phyloP scores from a whole-genome alignment of 352 stramenopile species.

The Phytophthora hibernalis region DNA sequence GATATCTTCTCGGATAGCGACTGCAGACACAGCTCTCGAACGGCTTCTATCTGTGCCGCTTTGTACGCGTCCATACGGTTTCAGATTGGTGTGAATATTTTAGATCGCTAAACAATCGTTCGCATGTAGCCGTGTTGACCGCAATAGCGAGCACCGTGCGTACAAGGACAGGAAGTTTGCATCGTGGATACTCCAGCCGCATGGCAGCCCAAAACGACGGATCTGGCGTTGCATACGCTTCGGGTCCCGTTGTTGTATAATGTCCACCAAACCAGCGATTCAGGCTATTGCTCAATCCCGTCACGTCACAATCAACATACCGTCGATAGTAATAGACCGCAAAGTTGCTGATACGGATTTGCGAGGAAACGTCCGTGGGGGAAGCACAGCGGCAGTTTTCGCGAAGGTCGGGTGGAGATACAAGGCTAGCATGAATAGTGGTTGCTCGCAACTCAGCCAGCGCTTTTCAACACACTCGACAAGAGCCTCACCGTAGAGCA shows the following conservation, averaged over 20 bases:
- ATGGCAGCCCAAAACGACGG: not conserved
- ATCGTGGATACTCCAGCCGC: not conserved
- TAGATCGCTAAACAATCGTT: no score
- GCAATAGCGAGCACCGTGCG: no score
- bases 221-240: not conserved
- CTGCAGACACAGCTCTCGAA: no score
- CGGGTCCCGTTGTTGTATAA: not conserved
- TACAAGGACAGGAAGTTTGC: not conserved
- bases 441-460: not conserved
- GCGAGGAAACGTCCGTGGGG: not conserved
- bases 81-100: no score
- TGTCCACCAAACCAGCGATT: not conserved
- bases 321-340: not conserved
- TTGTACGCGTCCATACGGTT: no score
- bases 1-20: no score
- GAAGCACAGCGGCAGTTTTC: not conserved
- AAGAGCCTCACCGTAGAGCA: not conserved
- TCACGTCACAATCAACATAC: not conserved
- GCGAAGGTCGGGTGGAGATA: not conserved
- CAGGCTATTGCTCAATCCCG: not conserved
- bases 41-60: no score
- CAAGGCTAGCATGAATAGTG: no score
- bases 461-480: conserved; percentile 1
- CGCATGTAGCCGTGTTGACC: no score
- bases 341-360: not conserved